Percentiles rank a stretch among this genome's conserved stretches.
phyloP scores from a whole-genome alignment of 805 yeast genomes.

The Candida ulmi region DNA sequence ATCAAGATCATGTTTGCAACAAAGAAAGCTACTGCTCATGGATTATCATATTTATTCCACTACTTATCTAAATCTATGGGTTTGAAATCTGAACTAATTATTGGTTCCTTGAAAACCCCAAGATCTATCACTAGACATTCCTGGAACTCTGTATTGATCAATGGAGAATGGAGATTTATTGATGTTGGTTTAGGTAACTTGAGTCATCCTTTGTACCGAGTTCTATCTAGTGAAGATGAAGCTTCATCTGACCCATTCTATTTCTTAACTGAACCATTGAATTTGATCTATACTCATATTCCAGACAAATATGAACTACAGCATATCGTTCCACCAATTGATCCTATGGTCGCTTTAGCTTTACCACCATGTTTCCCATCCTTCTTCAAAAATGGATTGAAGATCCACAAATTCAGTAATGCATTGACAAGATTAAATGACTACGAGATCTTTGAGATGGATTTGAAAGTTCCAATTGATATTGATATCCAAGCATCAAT shows the following conservation, averaged over 20 bases:
- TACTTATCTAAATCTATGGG: slow-evolving; percentile 65
- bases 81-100: slow-evolving; percentile 67
- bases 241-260: slow-evolving; percentile 45
- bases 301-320: slow-evolving; percentile 78
- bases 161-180: slow-evolving; percentile 73
- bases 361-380: slow-evolving; percentile 87
- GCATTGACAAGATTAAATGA: slow-evolving; percentile 70
- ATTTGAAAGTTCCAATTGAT: slow-evolving; percentile 62
- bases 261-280: slow-evolving; percentile 72
- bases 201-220: slow-evolving; percentile 44
- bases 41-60: slow-evolving; percentile 71
- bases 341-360: slow-evolving; percentile 68
- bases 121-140: slow-evolving; percentile 71
- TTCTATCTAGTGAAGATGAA: slow-evolving; percentile 27
- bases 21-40: slow-evolving; percentile 59
- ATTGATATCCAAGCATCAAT: slow-evolving; percentile 63
- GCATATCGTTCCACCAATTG: slow-evolving; percentile 81
- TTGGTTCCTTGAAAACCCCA: slow-evolving; percentile 82
- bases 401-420: slow-evolving; percentile 65
- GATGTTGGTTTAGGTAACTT: slow-evolving; percentile 67
- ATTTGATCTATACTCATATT: slow-evolving; percentile 76
- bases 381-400: slow-evolving; percentile 54
- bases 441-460: slow-evolving; percentile 75
- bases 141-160: slow-evolving; percentile 78
- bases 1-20: slow-evolving; percentile 36